Conservation (phyloP, 2,329 filamentous ascomycete species). For the Allantophomopsis cytisporea region DNA sequence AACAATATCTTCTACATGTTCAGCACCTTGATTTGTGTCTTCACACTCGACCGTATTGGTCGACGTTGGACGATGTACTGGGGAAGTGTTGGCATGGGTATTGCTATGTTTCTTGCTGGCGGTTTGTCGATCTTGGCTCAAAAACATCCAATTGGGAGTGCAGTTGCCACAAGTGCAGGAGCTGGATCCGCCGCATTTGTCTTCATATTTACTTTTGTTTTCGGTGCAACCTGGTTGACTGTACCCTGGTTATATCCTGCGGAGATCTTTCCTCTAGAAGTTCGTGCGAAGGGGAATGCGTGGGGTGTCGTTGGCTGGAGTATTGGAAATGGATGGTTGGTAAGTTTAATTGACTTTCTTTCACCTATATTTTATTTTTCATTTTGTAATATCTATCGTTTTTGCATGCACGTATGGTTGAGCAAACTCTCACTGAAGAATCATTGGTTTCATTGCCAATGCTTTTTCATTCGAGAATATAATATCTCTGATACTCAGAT, state of each 20-base stretch:
- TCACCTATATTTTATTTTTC: no score
- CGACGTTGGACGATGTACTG: conserved; percentile 57
- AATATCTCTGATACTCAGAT: no score
- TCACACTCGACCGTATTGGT: conserved; percentile 56
- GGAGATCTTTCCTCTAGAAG: conserved; percentile 60
- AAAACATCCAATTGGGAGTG: conserved; percentile 23
- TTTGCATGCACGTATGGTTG: no score
- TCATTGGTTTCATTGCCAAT: no score
- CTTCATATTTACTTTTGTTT: conserved; percentile 53
- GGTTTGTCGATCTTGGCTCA: conserved; percentile 35
- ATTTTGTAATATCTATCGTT: no score
- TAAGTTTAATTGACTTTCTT: conserved; percentile 8
- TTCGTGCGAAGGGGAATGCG: conserved; percentile 62
- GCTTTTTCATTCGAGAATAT: no score
- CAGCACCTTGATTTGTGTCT: conserved; percentile 51
- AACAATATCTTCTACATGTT: conserved; percentile 43
- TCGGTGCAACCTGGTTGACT: conserved; percentile 36
- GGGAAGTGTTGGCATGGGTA: conserved; percentile 49
- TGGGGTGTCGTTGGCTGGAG: conserved; percentile 67
- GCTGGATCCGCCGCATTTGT: conserved; percentile 58
- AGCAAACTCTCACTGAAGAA: no score
- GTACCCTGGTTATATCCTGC: conserved; percentile 54
- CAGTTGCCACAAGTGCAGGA: conserved; percentile 33
- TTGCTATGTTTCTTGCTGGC: conserved; percentile 54
- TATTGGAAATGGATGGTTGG: conserved; percentile 58